Evolutionary conservation across 164 flowering plant genomes (phyloP).

Genomic region (Aristolochia fimbriata): DNA sequence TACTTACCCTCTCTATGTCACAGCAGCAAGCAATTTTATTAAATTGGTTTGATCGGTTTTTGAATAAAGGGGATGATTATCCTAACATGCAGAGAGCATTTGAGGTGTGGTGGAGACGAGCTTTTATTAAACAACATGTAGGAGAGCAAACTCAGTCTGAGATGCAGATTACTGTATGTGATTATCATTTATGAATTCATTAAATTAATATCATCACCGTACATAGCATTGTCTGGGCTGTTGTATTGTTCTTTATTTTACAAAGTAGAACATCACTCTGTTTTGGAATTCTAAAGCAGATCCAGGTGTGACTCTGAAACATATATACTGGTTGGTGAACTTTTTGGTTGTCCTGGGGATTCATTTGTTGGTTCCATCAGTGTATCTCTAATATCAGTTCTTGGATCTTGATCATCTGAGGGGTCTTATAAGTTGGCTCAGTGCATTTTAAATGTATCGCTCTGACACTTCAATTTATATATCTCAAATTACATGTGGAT

Average conservation of each 20-base stretch:
- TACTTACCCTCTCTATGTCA: conserved; percentile 67
- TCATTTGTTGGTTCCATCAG: no score
- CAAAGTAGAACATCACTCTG: no score
- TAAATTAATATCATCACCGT: background rate
- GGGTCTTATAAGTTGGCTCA: no score
- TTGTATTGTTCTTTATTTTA: background rate
- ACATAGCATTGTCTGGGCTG: background rate
- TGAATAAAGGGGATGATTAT: conserved; percentile 76
- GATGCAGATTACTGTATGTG: conserved; percentile 9
- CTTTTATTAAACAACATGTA: conserved; percentile 47
- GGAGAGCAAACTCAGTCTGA: conserved; percentile 18
- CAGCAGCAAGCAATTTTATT: conserved; percentile 68
- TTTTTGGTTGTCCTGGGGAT: no score
- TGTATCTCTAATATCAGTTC: no score
- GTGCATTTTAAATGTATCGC: no score
- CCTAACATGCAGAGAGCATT: conserved; percentile 86
- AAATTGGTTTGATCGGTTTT: conserved; percentile 72
- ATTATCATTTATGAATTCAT: conserved; percentile 7
- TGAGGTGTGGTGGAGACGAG: conserved; percentile 95
- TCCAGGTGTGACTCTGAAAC: no score
- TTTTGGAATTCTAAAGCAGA: no score
- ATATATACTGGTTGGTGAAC: no score
- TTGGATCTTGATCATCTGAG: no score
- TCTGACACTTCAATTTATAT: no score
- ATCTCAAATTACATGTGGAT: no score